Evolutionary conservation across 345 rosid species (phyloP), one percentile per base, ranked within the genome.

Genomic region (Salix caprea): DNA sequence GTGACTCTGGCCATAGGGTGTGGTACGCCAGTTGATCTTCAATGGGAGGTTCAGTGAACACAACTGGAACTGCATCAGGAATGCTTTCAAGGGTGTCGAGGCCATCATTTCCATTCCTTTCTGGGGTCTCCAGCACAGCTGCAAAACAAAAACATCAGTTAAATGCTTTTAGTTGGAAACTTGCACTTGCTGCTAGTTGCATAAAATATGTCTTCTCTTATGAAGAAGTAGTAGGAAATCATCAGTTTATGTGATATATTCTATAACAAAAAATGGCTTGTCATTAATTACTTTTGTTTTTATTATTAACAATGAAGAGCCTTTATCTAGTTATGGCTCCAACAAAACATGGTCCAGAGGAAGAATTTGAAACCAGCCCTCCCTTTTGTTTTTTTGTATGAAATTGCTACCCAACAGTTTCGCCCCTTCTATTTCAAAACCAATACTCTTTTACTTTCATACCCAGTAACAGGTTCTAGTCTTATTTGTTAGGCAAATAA

Each of bases 11-110:
- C 99, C 98, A 93, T 39, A 96, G 70, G 2, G 98, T 93, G 79
- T 93, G 88, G 88, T 90, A 92, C 60, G 97, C 90, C 79, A 96
- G 89, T 81, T 96, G 97, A 71, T 93, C 99, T 87, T 93, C 99
- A 15, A 92, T 84, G 28, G 97, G 99, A 78, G 97, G 94, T 79
- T 96, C 90, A 6, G 91, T 88, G 74, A 96, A 87, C 74, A 87
- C 91, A 69, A 83, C 89, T 26, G 99, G 99, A 88, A 91, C 89
- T 8, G 99, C 97, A 87, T 96, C 97, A 28, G 98, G 98, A 84
- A 96, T 85, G 16, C 91, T 89, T 89, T 93, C 97, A 52, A 93
- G 89, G 82, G 97, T 88, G 70, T 96, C 94, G 32, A 91, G 44
- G 82, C 93, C 91, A 73, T 89, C 91, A 74, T 77, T 88, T 7